Evolutionary conservation across 1,284 basidiomycete genomes (phyloP).

Genomic region (Ceratobasidium sp.): DNA sequence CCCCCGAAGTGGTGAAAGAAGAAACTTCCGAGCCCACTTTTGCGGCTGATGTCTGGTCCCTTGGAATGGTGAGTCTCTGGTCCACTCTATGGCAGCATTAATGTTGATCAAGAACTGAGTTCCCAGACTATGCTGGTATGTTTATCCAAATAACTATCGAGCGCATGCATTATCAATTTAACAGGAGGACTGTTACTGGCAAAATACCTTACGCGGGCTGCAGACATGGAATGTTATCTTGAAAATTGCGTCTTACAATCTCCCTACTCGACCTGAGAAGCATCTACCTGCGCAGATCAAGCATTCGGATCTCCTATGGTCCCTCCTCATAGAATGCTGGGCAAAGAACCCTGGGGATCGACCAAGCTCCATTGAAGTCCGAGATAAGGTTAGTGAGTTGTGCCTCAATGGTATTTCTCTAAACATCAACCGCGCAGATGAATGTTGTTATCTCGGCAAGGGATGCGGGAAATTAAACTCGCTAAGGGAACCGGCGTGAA

Average conservation of each 20-base stretch:
- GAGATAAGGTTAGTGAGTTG: not conserved
- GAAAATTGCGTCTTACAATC: not conserved
- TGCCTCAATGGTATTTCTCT: no score
- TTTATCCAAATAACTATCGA: not conserved
- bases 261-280: not conserved
- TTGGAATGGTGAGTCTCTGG: not conserved
- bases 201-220: not conserved
- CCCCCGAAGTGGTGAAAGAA: not conserved
- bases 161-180: not conserved
- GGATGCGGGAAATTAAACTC: no score
- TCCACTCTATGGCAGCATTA: not conserved
- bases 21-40: not conserved
- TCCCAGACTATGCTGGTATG: constrained; percentile 18
- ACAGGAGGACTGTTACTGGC: constrained; percentile 25
- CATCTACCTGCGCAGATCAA: not conserved
- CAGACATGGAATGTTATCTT: not conserved
- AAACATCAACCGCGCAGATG: no score
- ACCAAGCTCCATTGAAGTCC: not conserved
- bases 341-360: not conserved
- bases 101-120: not conserved
- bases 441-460: no score
- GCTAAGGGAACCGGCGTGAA: no score
- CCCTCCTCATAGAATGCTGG: constrained; percentile 18
- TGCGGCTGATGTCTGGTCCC: not conserved
- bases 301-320: constrained; percentile 6